Evolutionary conservation across 1,284 basidiomycete genomes (phyloP).

Genomic region (Papiliotrema nemorosa): DNA sequence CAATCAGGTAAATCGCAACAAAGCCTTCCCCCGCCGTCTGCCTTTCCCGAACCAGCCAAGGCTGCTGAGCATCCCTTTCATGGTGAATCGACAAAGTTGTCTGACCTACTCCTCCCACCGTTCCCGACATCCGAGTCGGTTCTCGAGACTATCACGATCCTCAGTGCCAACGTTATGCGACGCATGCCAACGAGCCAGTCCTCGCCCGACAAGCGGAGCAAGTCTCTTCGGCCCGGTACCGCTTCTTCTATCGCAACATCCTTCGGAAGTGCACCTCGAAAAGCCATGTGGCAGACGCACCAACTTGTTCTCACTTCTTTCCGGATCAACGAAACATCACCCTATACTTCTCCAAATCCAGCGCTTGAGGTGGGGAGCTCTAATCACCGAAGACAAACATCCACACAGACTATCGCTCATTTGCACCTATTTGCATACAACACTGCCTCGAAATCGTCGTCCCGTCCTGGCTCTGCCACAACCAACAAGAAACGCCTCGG

Average conservation of each 20-base stretch:
- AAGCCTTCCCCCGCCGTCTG: not conserved
- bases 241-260: not conserved
- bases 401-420: slow-evolving; percentile 15
- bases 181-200: not conserved
- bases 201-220: not conserved
- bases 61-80: not conserved
- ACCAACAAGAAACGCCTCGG: not conserved
- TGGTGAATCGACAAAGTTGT: slow-evolving; percentile 4
- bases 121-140: slow-evolving; percentile 23
- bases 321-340: slow-evolving; percentile 14
- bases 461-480: not conserved
- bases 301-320: slow-evolving; percentile 22
- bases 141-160: slow-evolving; percentile 29
- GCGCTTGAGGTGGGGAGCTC: not conserved
- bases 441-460: not conserved
- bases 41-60: not conserved
- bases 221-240: not conserved
- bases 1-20: not conserved
- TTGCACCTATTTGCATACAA: slow-evolving; percentile 16
- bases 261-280: not conserved
- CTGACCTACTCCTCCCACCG: slow-evolving; percentile 21
- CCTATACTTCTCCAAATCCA: slow-evolving; percentile 8
- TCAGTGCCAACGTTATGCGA: slow-evolving; percentile 24
- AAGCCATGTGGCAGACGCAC: slow-evolving; percentile 18
- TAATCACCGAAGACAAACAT: not conserved